phyloP scores from a whole-genome alignment of 2,329 filamentous ascomycete species.

The Fusarium coffeatum region DNA sequence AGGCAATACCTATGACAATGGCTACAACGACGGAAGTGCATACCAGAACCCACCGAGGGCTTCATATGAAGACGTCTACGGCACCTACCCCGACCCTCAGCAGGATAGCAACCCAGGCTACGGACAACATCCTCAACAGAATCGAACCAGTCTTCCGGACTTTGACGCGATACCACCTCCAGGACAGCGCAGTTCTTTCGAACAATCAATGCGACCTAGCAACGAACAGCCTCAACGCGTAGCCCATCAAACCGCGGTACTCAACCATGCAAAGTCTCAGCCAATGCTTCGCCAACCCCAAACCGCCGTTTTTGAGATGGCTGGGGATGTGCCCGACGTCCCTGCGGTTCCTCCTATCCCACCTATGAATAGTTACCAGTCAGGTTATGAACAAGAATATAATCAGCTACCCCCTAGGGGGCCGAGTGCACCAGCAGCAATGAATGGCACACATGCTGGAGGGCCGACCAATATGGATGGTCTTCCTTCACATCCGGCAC shows the following conservation, averaged over 20 bases:
- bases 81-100: slow-evolving; percentile 63
- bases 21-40: slow-evolving; percentile 49
- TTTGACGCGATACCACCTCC: slow-evolving; percentile 56
- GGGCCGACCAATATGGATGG: slow-evolving; percentile 54
- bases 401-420: slow-evolving; percentile 45
- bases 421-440: slow-evolving; percentile 48
- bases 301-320: slow-evolving; percentile 80
- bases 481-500: slow-evolving; percentile 71
- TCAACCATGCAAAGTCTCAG: slow-evolving; percentile 73
- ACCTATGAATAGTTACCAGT: slow-evolving; percentile 44
- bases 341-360: slow-evolving; percentile 59
- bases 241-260: slow-evolving; percentile 63
- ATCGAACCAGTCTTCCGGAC: slow-evolving; percentile 52
- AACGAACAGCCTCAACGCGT: slow-evolving; percentile 60
- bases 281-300: slow-evolving; percentile 73
- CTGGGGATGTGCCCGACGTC: slow-evolving; percentile 68
- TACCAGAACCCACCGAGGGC: slow-evolving; percentile 47
- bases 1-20: slow-evolving; percentile 49
- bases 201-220: slow-evolving; percentile 59
- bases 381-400: slow-evolving; percentile 45
- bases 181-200: slow-evolving; percentile 58
- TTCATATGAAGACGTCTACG: slow-evolving; percentile 65
- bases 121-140: slow-evolving; percentile 33
- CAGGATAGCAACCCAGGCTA: slow-evolving; percentile 46
- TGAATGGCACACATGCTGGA: slow-evolving; percentile 26